These are phyloP conservation scores for Rhodotorula paludigena DNA, from an alignment of 768 basidiomycete species.

Conservation along the genomic window DNA sequence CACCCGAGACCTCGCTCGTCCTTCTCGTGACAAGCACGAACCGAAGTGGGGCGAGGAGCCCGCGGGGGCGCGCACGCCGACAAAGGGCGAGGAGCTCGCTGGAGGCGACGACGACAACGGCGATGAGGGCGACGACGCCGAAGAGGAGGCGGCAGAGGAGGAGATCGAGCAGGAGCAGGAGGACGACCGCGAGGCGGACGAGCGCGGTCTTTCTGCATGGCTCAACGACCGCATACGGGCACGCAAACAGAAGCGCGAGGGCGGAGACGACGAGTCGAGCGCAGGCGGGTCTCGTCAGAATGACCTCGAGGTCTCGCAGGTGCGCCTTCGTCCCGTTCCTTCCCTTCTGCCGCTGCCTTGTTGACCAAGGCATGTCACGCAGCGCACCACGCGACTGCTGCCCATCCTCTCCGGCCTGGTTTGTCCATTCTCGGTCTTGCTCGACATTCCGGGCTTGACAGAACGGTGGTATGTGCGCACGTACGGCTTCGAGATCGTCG, in stretches of 20 bases:
- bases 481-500: not conserved
- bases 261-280: not conserved
- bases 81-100: too few species aligned
- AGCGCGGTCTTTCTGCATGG: not conserved
- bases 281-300: too few species aligned
- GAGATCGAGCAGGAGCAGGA: not conserved
- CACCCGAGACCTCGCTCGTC: too few species aligned
- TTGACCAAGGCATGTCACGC: not conserved
- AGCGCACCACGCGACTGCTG: not conserved
- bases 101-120: too few species aligned
- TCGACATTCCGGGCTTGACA: slow-evolving; percentile 22
- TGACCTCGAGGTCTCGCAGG: too few species aligned
- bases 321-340: too few species aligned
- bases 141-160: not conserved
- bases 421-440: slow-evolving; percentile 10
- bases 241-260: not conserved
- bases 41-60: too few species aligned
- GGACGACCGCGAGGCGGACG: not conserved
- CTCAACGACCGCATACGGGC: not conserved
- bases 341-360: too few species aligned
- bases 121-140: not conserved
- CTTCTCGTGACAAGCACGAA: too few species aligned
- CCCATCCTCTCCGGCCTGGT: slow-evolving; percentile 9
- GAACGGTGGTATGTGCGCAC: slow-evolving; percentile 20
- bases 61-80: too few species aligned